Evolutionary conservation across 495 filamentous ascomycete genomes (phyloP).

Genomic region (Trichoderma asperelloides): DNA sequence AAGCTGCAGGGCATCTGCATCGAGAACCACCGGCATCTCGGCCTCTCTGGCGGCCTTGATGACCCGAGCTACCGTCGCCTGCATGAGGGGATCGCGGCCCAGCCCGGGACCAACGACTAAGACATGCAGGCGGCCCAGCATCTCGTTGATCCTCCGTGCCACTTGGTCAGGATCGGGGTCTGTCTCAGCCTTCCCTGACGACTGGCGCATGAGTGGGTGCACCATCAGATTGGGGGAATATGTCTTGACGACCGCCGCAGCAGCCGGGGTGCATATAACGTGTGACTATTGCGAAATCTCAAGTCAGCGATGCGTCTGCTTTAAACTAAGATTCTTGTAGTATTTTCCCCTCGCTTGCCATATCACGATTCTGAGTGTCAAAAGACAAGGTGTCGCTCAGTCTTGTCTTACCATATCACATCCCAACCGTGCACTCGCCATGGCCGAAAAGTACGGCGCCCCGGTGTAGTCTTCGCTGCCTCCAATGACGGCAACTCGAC

Average conservation of each 20-base stretch:
- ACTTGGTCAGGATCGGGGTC: constrained; percentile 48
- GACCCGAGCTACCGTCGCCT: constrained; percentile 71
- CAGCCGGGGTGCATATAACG: constrained; percentile 88
- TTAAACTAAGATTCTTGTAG: too few species aligned
- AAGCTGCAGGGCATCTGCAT: constrained; percentile 81
- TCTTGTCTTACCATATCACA: constrained; percentile 64
- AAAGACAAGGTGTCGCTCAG: not conserved
- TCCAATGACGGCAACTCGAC: constrained; percentile 87
- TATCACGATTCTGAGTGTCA: constrained; percentile 7
- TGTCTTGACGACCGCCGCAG: constrained; percentile 84
- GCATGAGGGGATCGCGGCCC: constrained; percentile 82
- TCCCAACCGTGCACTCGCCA: constrained; percentile 83
- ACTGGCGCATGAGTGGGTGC: constrained; percentile 86
- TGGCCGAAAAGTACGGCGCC: constrained; percentile 95
- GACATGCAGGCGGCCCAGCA: constrained; percentile 83
- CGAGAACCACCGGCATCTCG: constrained; percentile 75
- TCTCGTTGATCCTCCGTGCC: constrained; percentile 60
- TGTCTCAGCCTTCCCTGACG: constrained; percentile 34
- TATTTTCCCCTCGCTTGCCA: not conserved
- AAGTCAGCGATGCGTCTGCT: too few species aligned
- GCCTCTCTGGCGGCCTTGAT: constrained; percentile 68
- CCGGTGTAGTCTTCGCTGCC: constrained; percentile 95
- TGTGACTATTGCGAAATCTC: constrained; percentile 55
- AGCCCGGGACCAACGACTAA: constrained; percentile 90
- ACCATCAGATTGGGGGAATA: constrained; percentile 99